A percentile compares a stretch with the other conserved stretches of the same genome.
Conservation (phyloP, 2,329 filamentous ascomycete species). For the Aspergillus thermomutatus region DNA sequence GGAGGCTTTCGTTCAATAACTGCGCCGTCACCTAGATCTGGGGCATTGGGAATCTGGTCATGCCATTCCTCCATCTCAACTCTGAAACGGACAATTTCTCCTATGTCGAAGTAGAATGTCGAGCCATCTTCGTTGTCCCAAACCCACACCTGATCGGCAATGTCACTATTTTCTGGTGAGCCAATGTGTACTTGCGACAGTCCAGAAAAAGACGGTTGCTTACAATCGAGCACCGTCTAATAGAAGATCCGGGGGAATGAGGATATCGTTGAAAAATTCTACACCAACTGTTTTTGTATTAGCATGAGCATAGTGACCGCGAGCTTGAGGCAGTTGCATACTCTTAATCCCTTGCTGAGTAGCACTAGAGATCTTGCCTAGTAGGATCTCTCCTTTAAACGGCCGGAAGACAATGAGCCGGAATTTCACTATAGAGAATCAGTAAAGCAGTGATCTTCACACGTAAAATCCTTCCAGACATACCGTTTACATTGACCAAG, state of each 20-base stretch:
- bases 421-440: constrained; percentile 70
- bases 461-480: constrained; percentile 11
- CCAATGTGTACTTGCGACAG: neutral
- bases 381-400: constrained; percentile 89
- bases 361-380: constrained; percentile 76
- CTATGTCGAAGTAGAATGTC: constrained; percentile 80
- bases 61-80: constrained; percentile 88
- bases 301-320: constrained; percentile 5
- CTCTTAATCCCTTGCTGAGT: constrained; percentile 69
- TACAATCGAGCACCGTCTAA: constrained; percentile 75
- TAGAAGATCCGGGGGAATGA: constrained; percentile 70
- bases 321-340: constrained; percentile 36
- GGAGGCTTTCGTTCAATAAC: constrained; percentile 57
- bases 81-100: constrained; percentile 82
- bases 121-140: constrained; percentile 72
- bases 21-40: constrained; percentile 60
- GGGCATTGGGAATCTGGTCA: constrained; percentile 74
- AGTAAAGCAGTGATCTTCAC: neutral
- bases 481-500: constrained; percentile 90
- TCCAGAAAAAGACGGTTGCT: constrained; percentile 29
- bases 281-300: constrained; percentile 60
- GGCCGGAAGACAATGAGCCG: constrained; percentile 90
- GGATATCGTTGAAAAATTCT: constrained; percentile 93
- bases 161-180: constrained; percentile 53
- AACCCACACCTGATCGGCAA: constrained; percentile 75